Evolutionary conservation across 2,329 filamentous ascomycete genomes (phyloP), one percentile per base, ranked within the genome.

Genomic region (Ascochyta lentis): DNA sequence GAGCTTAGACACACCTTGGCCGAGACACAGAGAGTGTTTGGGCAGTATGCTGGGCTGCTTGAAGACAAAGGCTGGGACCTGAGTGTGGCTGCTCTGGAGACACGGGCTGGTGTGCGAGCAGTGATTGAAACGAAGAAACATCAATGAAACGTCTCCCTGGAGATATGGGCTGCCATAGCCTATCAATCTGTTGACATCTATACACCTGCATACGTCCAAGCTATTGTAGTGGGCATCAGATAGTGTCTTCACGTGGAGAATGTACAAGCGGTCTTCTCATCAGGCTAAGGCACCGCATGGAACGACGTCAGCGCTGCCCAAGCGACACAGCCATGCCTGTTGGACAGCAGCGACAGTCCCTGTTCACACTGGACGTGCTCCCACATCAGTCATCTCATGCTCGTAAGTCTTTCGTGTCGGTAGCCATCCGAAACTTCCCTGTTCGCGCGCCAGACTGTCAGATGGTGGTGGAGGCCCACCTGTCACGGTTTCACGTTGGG

Each of bases 21-120:
- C 42, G 63, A 76, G 38, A 67, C 75, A 10, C 64, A 65, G 7
- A 67, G 67, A 9, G 74, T 80, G 47, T 84, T 88, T 70, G 70
- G 76, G 60, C 64, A 74, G 67, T 70, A 79, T 79, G 54, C 77
- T 50, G 58, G 73, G 57, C 60, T 74, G 59, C 58, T 86, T 49
- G 67, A 64, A 54, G 71, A 72, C 34, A 77, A 66, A 27, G 89
- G 89, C 0, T 92, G 90, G 90, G 84, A 92, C 74, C 63, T 90
- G 44, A 77, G 84, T 51, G 80, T 80, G 49, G 81, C 81, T 39
- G 87, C 85, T 8, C 77, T 92, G 65, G 89, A 92, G 78, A 91
- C 88, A 19, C 80, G 77, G 56, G 78, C 83, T 43, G 85, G 83
- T 33, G 74, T 67, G 40, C 67, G 73, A 48, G 58, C 61, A 51